Evolutionary conservation across 768 basidiomycete genomes (phyloP).

Genomic region (Floccularia luteovirens): DNA sequence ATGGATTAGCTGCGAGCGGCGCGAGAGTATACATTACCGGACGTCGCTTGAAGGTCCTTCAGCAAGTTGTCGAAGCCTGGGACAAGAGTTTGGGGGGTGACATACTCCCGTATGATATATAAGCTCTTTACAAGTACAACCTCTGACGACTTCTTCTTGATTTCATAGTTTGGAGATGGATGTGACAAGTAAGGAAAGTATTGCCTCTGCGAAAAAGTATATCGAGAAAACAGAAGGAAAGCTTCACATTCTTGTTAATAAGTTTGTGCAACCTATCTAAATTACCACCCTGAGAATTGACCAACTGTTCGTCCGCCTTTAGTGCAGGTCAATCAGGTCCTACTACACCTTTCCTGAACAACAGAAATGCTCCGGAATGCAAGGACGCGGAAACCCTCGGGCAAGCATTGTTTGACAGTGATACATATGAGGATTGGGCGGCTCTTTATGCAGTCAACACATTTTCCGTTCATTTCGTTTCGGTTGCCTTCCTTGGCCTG

Average conservation of each 20-base stretch:
- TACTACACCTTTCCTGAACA: conserved; percentile 44
- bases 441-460: conserved; percentile 61
- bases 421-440: conserved; percentile 56
- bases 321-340: conserved; percentile 79
- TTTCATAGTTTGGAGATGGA: conserved; percentile 56
- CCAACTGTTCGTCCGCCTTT: background rate
- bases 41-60: conserved; percentile 56
- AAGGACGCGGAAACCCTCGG: conserved; percentile 62
- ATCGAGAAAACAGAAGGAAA: conserved; percentile 58
- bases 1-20: conserved; percentile 68
- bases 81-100: conserved; percentile 36
- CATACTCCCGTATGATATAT: conserved; percentile 46
- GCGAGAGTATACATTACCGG: conserved; percentile 80
- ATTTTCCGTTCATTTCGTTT: conserved; percentile 72
- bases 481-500: conserved; percentile 68
- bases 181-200: conserved; percentile 63
- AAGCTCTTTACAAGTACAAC: background rate
- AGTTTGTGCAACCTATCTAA: conserved; percentile 35
- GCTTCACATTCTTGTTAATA: conserved; percentile 77
- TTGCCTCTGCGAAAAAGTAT: conserved; percentile 41
- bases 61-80: conserved; percentile 45
- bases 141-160: conserved; percentile 3
- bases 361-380: conserved; percentile 47
- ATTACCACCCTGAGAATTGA: background rate
- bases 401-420: conserved; percentile 61